Evolutionary conservation across 495 filamentous ascomycete species (phyloP).

Genomic region (Lichenothelia convexa): DNA sequence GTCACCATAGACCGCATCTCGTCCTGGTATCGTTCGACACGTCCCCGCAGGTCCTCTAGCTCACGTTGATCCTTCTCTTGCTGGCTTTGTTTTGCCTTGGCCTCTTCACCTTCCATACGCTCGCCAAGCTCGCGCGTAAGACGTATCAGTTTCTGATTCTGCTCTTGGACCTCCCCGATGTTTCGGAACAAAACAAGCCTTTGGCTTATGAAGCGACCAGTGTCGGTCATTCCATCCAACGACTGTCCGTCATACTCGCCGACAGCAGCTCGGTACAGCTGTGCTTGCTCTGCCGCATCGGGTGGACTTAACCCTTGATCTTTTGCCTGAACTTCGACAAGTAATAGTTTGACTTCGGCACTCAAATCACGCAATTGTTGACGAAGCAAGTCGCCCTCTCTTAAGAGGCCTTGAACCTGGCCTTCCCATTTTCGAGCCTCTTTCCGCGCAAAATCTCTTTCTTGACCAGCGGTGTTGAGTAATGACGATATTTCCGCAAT

Average conservation of each 20-base stretch:
- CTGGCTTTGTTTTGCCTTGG: slow-evolving; percentile 45
- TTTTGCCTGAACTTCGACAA: slow-evolving; percentile 59
- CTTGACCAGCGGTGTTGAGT: slow-evolving; percentile 35
- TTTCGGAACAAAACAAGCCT: slow-evolving; percentile 68
- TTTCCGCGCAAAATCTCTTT: slow-evolving; percentile 37
- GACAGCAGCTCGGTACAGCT: slow-evolving; percentile 54
- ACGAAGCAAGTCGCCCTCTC: slow-evolving; percentile 61
- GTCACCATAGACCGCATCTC: slow-evolving; percentile 63
- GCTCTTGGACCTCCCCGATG: slow-evolving; percentile 67
- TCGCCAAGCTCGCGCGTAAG: slow-evolving; percentile 68
- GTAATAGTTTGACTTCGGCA: slow-evolving; percentile 70
- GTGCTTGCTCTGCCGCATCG: slow-evolving; percentile 38
- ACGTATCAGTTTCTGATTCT: slow-evolving; percentile 67
- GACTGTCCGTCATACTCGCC: slow-evolving; percentile 42
- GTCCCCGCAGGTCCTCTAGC: slow-evolving; percentile 45
- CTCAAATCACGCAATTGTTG: slow-evolving; percentile 84
- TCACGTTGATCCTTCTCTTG: slow-evolving; percentile 56
- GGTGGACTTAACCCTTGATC: slow-evolving; percentile 64
- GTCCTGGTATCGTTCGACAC: slow-evolving; percentile 41
- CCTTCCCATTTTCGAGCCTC: slow-evolving; percentile 54
- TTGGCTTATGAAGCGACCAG: slow-evolving; percentile 70
- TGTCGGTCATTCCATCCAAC: slow-evolving; percentile 55
- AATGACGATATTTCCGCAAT: slow-evolving; percentile 64
- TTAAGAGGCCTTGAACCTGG: slow-evolving; percentile 46
- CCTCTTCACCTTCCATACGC: slow-evolving; percentile 82